Evolutionary conservation across 2,329 filamentous ascomycete genomes (phyloP), one percentile per base, ranked within the genome.

Genomic region (Fusarium sp.): DNA sequence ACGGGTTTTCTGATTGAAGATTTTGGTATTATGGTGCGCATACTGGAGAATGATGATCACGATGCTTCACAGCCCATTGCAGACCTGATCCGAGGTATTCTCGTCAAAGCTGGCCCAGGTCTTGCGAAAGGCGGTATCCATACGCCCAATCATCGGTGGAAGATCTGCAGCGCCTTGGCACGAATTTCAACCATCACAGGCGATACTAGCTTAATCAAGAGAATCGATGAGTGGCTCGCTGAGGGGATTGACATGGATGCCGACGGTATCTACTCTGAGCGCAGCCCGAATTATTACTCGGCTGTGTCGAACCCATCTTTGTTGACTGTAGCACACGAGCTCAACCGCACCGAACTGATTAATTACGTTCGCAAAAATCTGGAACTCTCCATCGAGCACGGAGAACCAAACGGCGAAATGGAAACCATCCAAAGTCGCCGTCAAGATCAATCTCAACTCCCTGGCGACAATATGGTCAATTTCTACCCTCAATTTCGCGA

Each of bases 1-100:
- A 63, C 60, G 1, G 60, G 60, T 3, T 63, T 63, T 7, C 7
- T 63, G 7, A 63, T 63, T 2, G 58, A 63, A 10, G 60, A 63
- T 17, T 57, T 63, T 23, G 60, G 60, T 6, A 49, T 63, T 1
- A 63, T 63, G 58, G 50, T 63, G 9, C 60, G 60, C 15, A 63
- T 63, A 6, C 58, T 63, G 4, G 60, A 63, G 1, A 22, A 25
- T 1, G 60, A 63, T 13, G 10, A 63, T 3, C 58, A 63, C 2
- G 3, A 63, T 11, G 49, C 50, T 6, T 63, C 60, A 0, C 22
- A 33, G 3, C 44, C 50, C 7, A 37, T 63, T 0, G 60, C 50
- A 1, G 39, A 57, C 17, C 1, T 43, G 2, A 63, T 63, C 5
- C 60, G 60, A 4, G 58, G 44, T 14, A 56, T 63, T 10, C 58